phyloP scores from a whole-genome alignment of 805 yeast genomes.

The Metschnikowia corniflorae region DNA sequence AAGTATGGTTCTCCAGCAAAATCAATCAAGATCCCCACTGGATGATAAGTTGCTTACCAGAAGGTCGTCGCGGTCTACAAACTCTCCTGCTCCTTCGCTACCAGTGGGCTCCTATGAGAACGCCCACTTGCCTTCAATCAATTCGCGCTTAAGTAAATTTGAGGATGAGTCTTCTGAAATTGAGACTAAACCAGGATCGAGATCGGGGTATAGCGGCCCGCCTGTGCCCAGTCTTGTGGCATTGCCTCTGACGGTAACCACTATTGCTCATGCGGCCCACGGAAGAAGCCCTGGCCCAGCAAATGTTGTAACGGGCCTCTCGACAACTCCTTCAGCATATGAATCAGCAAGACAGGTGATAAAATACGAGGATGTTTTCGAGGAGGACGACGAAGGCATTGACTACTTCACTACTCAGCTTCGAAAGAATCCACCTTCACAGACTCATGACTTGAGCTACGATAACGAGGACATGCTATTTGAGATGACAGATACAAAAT shows the following conservation, averaged over 20 bases:
- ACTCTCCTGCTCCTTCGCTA: slow-evolving; percentile 14
- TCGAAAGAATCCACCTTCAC: slow-evolving; percentile 1
- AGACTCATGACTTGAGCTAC: slow-evolving; percentile 11
- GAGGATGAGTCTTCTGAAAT: slow-evolving; percentile 3
- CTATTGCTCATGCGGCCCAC: slow-evolving; percentile 23
- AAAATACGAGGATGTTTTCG: slow-evolving; percentile 40
- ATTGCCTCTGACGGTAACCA: slow-evolving; percentile 23
- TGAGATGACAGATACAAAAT: slow-evolving; percentile 16
- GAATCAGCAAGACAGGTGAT: slow-evolving; percentile 20
- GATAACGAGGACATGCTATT: slow-evolving; percentile 20
- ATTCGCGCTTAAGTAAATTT: slow-evolving; percentile 28
- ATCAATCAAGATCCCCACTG: slow-evolving; percentile 9
- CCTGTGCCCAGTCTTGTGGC: slow-evolving; percentile 16
- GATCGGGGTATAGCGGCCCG: slow-evolving; percentile 7
- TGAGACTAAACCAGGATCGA: neutral
- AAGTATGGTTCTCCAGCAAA: slow-evolving; percentile 38
- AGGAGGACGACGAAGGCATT: slow-evolving; percentile 42
- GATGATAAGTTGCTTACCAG: slow-evolving; percentile 26
- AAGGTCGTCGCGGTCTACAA: slow-evolving; percentile 20
- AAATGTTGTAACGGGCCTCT: slow-evolving; percentile 26
- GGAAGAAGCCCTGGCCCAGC: slow-evolving; percentile 1
- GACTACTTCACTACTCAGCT: slow-evolving; percentile 11
- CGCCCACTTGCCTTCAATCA: slow-evolving; percentile 30
- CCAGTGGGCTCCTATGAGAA: slow-evolving; percentile 27
- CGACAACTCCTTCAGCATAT: slow-evolving; percentile 36